Base-by-base conservation (phyloP, 768 basidiomycete species). In the Sistotremastrum niveocremeum region DNA sequence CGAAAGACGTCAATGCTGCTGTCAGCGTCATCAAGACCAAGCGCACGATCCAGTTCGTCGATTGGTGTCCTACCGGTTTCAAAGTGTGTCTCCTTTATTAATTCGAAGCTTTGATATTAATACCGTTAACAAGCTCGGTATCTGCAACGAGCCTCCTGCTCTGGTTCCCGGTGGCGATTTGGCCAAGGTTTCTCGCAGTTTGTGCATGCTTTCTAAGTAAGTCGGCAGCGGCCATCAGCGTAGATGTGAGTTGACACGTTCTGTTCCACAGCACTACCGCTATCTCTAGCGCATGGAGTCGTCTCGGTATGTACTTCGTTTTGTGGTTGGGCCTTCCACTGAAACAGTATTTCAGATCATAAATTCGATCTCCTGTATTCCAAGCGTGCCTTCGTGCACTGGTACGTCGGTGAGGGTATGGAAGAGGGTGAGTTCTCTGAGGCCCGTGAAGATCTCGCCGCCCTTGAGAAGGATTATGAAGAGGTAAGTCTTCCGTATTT, bases 331-430 rank as follows among this genome's bases (percentile, higher is more conserved):
- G 29, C 34, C 11, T 30, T 20, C 7, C 3, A 37, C 34, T 60
- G 41, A 58, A 40, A 8, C 45, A 32, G 12, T 4, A 30, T 34
- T 36, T 3, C 51, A 78, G 94, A 98, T 67, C 83, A 94, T 73
- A 98, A 98, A 66, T 98, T 98, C 65, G 94, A 98, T 62, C 77
- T 98, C 56, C 79, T 98, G 65, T 98, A 94, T 73, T 93, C 91
- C 51, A 95, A 88, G 65, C 85, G 86, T 63, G 87, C 87, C 41
- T 88, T 88, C 52, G 82, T 85, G 29, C 83, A 86, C 63, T 85
- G 89, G 90, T 94, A 93, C 59, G 93, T 95, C 51, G 93, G 93
- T 60, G 93, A 98, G 68, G 94, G 94, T 72, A 97, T 98, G 94
- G 94, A 97, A 62, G 94, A 98, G 71, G 94, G 94, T 65, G 94